phyloP scores from a whole-genome alignment of 345 rosid species.

The Euphorbia lathyris region DNA sequence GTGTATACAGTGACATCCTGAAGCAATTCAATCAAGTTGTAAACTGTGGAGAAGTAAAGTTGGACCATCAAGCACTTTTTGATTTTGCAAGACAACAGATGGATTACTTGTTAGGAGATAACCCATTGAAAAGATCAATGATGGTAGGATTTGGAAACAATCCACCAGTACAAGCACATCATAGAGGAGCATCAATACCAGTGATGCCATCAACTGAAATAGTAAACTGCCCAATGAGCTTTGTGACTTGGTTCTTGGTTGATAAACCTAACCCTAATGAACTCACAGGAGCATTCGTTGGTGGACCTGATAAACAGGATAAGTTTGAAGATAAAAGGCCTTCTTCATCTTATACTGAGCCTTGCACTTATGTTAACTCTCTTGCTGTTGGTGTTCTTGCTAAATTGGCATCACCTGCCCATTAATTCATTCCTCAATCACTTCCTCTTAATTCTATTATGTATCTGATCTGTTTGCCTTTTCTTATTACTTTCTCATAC shows the following conservation, averaged over 20 bases:
- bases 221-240: constrained; percentile 62
- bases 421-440: not conserved
- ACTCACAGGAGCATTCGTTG: constrained; percentile 80
- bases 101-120: constrained; percentile 74
- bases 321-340: constrained; percentile 59
- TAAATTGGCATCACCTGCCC: constrained; percentile 44
- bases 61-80: constrained; percentile 45
- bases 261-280: constrained; percentile 64
- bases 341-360: constrained; percentile 67
- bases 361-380: constrained; percentile 87
- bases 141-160: constrained; percentile 86
- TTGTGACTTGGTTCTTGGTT: constrained; percentile 45
- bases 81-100: constrained; percentile 74
- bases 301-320: constrained; percentile 82
- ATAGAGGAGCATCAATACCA: constrained; percentile 78
- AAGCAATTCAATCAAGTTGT: constrained; percentile 41
- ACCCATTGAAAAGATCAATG: constrained; percentile 75
- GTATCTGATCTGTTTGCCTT: not conserved
- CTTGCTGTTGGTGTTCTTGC: constrained; percentile 67
- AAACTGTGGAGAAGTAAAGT: constrained; percentile 47
- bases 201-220: constrained; percentile 4
- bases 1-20: constrained; percentile 52
- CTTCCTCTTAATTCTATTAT: not conserved
- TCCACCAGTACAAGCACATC: constrained; percentile 82
- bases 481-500: not conserved